phyloP scores from a whole-genome alignment of 163 green algal species.

The Trebouxia gelatinosa region DNA sequence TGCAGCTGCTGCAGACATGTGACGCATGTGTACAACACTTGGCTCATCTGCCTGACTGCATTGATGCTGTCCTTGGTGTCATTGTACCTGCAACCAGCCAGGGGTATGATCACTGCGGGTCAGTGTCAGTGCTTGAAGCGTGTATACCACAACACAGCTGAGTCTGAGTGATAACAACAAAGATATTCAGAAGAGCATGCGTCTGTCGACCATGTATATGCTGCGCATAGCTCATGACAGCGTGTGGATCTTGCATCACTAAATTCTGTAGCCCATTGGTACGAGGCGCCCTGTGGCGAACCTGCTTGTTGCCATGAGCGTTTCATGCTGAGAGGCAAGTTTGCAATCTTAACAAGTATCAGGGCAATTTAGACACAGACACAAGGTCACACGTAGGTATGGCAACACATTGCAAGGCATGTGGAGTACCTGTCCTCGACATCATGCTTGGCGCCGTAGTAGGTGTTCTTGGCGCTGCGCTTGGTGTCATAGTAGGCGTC shows the following conservation, averaged over 20 bases:
- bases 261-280: too few relatives aligned
- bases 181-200: background rate
- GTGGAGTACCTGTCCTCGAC: background rate
- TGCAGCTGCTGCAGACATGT: background rate
- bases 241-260: constrained; percentile 3
- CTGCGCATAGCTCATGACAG: background rate
- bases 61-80: constrained; percentile 7
- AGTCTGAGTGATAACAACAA: background rate
- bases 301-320: too few relatives aligned
- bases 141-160: background rate
- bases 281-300: too few relatives aligned
- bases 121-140: background rate
- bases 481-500: background rate
- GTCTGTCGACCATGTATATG: background rate
- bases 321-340: background rate
- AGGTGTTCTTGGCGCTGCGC: background rate
- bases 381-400: too few relatives aligned
- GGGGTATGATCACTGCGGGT: background rate
- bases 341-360: background rate
- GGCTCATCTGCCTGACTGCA: background rate
- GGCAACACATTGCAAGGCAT: background rate
- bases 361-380: background rate
- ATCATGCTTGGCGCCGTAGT: background rate
- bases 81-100: background rate
- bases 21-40: background rate